phyloP scores from a whole-genome alignment of 306 rosid genomes.

The Malus orientalis region DNA sequence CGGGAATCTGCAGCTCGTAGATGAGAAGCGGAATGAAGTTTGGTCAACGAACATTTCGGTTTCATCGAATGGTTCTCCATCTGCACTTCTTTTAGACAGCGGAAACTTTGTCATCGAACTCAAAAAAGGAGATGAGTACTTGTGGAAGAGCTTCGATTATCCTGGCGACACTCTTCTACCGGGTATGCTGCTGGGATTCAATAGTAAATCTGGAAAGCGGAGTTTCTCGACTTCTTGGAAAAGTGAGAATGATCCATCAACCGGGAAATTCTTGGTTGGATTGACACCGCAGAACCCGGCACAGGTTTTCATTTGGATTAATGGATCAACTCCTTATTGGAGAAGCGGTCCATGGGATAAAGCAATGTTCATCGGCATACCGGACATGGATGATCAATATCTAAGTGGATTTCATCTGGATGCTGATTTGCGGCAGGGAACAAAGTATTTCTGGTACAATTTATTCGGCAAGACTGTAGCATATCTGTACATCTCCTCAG shows the following conservation, averaged over 20 bases:
- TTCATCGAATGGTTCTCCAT: constrained; percentile 5
- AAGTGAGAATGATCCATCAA: constrained; percentile 30
- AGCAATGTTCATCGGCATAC: constrained; percentile 31
- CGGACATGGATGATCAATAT: constrained; percentile 27
- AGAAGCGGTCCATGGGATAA: constrained; percentile 52
- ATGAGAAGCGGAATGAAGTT: constrained; percentile 3
- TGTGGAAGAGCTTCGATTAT: constrained; percentile 42
- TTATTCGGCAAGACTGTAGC: not conserved
- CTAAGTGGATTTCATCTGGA: constrained; percentile 14
- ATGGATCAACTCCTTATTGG: constrained; percentile 32
- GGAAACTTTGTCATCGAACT: constrained; percentile 15
- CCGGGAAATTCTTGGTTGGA: constrained; percentile 15
- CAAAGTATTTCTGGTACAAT: constrained; percentile 10
- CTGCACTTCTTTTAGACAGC: constrained; percentile 23
- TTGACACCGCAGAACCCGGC: constrained; percentile 24
- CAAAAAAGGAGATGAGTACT: not conserved
- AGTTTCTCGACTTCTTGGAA: constrained; percentile 31
- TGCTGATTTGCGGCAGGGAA: constrained; percentile 24
- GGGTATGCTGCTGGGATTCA: constrained; percentile 16
- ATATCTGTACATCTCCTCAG: constrained; percentile 9
- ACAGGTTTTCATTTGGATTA: constrained; percentile 29
- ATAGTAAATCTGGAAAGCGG: constrained; percentile 22
- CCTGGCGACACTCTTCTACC: constrained; percentile 33
- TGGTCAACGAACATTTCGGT: constrained; percentile 23
- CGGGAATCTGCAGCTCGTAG: constrained; percentile 24